Base-by-base conservation (phyloP, 306 rosid genomes). In the Trifolium fragiferum region DNA sequence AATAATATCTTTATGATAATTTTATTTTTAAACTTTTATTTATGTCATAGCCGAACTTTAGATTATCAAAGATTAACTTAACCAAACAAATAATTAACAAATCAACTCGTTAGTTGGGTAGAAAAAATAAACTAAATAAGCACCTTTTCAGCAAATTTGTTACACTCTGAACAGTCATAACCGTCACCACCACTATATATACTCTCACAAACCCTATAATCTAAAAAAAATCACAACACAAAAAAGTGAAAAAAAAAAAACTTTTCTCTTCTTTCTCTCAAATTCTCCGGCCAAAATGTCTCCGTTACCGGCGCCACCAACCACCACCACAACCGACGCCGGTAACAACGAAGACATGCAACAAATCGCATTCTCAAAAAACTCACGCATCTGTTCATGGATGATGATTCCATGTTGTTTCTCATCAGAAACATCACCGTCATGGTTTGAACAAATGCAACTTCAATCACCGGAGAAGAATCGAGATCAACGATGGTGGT, bases 401-500 rank as follows among this genome's bases (percentile, higher is more conserved):
- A 37, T 8, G 40, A 7, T 37, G 77, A 73, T 83, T 6, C 86
- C 88, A 2, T 81, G 87, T 51, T 81, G 86, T 47, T 65, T 70
- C 27, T 54, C 81, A 1, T 44, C 68, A 7, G 72, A 57, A 62
- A 72, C 64, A 16, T 67, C 61, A 14, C 37, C 65, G 19, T 44
- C 53, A 4, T 76, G 85, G 83, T 89, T 88, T 86, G 72, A 88
- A 84, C 55, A 79, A 27, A 72, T 92, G 18, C 40, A 59, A 2
- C 2, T 30, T 6, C 80, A 71, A 8, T 19, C 82, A 2, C 47
- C 83, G 10, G 86, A 66, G 15, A 72, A 25, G 13, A 72, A 32
- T 50, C 80, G 82, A 15, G 82, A 59, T 1, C 72, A 41, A 0
- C 18, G 8, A 16, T 88, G 96, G 91, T 87, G 89, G 90, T 25